Evolutionary conservation across 257 asterid genomes (phyloP).

Genomic region (Rauvolfia tetraphylla): DNA sequence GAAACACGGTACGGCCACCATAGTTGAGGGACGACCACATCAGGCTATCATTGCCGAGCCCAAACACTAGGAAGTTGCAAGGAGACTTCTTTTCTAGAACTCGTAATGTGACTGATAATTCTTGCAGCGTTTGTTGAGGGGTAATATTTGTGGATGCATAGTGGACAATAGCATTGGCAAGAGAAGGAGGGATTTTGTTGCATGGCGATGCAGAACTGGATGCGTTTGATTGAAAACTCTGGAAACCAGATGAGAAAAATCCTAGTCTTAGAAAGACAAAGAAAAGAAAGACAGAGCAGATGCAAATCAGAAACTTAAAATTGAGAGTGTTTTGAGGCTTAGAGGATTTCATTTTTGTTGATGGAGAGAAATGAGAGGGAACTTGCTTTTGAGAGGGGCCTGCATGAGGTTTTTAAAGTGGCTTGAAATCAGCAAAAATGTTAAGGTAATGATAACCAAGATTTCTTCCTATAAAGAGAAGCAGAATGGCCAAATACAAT

Average conservation of each 20-base stretch:
- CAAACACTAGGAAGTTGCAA: conserved; percentile 74
- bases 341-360: conserved; percentile 28
- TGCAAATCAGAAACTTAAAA: conserved; percentile 7
- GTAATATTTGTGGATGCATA: conserved; percentile 72
- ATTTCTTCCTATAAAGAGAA: not conserved
- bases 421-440: not conserved
- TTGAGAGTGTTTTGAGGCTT: conserved; percentile 17
- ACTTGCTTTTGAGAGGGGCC: not conserved
- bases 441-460: not conserved
- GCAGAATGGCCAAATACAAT: not conserved
- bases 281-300: conserved; percentile 6
- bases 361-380: not conserved
- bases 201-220: conserved; percentile 22
- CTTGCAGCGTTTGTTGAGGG: conserved; percentile 74
- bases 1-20: conserved; percentile 69
- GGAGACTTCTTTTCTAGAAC: conserved; percentile 68
- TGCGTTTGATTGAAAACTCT: not conserved
- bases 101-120: conserved; percentile 60
- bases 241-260: conserved; percentile 1
- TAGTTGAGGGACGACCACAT: conserved; percentile 88
- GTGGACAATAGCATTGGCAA: conserved; percentile 64
- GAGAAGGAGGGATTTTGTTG: conserved; percentile 58
- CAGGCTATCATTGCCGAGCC: conserved; percentile 76
- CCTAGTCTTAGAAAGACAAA: conserved; percentile 17
- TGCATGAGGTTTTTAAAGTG: not conserved